A percentile compares a stretch with the other conserved stretches of the same genome.
phyloP scores from a whole-genome alignment of 495 filamentous ascomycete genomes.

The Penicillium coffeae region DNA sequence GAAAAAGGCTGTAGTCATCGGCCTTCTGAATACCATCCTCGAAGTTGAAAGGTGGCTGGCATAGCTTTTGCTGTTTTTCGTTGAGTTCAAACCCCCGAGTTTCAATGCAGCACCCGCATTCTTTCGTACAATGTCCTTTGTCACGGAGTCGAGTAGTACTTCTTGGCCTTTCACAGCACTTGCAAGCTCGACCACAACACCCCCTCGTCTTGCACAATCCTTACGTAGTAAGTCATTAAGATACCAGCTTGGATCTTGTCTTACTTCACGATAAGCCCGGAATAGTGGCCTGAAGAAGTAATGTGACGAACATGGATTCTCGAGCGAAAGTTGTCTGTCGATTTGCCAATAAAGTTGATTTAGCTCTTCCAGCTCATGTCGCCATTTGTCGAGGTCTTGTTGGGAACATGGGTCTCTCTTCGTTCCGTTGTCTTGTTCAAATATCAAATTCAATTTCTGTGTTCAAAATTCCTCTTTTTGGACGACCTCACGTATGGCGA shows the following conservation, averaged over 20 bases:
- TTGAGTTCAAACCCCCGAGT: constrained; percentile 1
- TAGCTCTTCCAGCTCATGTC: not conserved
- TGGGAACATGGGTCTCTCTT: not conserved
- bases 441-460: not conserved
- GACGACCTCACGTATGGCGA: not conserved
- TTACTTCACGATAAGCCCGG: not conserved
- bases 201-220: constrained; percentile 2
- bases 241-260: not conserved
- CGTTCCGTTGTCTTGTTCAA: not conserved
- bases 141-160: not conserved
- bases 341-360: not conserved
- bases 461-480: not conserved
- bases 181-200: not conserved
- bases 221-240: not conserved
- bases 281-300: not conserved
- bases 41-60: not conserved
- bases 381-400: not conserved
- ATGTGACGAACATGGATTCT: not conserved
- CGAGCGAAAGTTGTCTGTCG: not conserved
- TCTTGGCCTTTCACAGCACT: constrained; percentile 1
- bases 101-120: not conserved
- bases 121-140: constrained; percentile 1
- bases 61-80: not conserved
- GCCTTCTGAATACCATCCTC: not conserved
- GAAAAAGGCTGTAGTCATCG: not conserved